These are phyloP conservation scores for Macrotyloma uniflorum DNA, from an alignment of 306 rosid genomes.

Conservation along the genomic window DNA sequence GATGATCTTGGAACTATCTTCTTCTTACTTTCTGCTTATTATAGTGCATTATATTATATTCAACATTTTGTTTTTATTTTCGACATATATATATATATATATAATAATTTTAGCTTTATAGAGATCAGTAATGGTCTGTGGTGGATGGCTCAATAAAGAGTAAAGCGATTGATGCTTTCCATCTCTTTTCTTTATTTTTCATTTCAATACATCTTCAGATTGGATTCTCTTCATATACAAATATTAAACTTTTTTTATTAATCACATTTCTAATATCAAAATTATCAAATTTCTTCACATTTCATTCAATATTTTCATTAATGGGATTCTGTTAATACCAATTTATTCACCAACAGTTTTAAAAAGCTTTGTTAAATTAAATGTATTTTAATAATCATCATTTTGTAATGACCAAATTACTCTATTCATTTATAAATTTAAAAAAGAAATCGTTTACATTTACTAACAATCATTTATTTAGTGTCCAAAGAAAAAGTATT, in stretches of 20 bases:
- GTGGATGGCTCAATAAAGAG: constrained; percentile 27
- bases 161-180: not conserved
- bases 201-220: not conserved
- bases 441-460: too few relatives aligned
- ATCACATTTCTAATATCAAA: not conserved
- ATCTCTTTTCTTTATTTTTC: not conserved
- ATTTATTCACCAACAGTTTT: not conserved
- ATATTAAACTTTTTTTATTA: not conserved
- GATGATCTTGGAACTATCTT: not conserved
- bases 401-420: too few relatives aligned
- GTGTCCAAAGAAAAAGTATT: too few relatives aligned
- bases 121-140: not conserved
- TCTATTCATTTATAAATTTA: too few relatives aligned
- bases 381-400: too few relatives aligned
- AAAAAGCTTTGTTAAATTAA: too few relatives aligned
- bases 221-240: not conserved
- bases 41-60: not conserved
- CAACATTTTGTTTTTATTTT: not conserved
- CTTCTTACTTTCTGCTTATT: not conserved
- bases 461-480: not conserved
- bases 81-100: not conserved
- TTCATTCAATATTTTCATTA: too few relatives aligned
- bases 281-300: too few relatives aligned
- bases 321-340: not conserved
- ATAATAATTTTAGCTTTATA: not conserved